Percentiles rank a stretch among this genome's conserved stretches.
Evolutionary conservation across 352 stramenopile species (phyloP).

Genomic region (Pythium aristosporum): DNA sequence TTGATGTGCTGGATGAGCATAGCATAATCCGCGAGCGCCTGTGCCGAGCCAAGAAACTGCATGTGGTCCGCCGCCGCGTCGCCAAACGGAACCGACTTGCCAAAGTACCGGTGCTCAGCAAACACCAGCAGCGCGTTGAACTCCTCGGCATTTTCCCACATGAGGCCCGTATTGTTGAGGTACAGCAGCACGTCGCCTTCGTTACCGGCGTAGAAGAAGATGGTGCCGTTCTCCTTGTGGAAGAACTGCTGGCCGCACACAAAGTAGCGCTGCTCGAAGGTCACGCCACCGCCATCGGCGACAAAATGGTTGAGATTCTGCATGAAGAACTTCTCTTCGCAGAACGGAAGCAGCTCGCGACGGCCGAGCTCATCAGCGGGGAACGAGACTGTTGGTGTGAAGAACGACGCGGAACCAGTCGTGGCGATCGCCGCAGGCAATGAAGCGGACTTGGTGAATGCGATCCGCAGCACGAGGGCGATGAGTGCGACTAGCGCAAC

Average conservation of each 20-base stretch:
- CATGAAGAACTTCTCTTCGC: slow-evolving; percentile 42
- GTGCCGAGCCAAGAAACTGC: slow-evolving; percentile 77
- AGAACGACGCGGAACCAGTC: not conserved
- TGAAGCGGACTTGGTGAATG: not conserved
- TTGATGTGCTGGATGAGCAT: slow-evolving; percentile 55
- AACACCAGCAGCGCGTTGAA: slow-evolving; percentile 74
- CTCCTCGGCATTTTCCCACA: slow-evolving; percentile 66
- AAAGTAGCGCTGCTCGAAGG: slow-evolving; percentile 67
- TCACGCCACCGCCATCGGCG: slow-evolving; percentile 21
- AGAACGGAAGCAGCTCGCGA: slow-evolving; percentile 41
- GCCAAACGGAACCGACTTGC: slow-evolving; percentile 62
- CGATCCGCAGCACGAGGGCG: slow-evolving; percentile 5
- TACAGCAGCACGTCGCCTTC: slow-evolving; percentile 68
- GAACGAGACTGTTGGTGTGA: slow-evolving; percentile 24
- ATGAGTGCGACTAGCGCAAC: slow-evolving; percentile 13
- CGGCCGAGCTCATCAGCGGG: slow-evolving; percentile 15
- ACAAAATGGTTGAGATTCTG: slow-evolving; percentile 56
- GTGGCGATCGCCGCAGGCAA: not conserved
- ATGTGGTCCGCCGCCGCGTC: slow-evolving; percentile 52
- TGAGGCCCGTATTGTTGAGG: slow-evolving; percentile 68
- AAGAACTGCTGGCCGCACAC: slow-evolving; percentile 58
- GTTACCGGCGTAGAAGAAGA: slow-evolving; percentile 79
- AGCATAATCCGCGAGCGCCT: slow-evolving; percentile 79
- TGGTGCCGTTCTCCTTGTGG: slow-evolving; percentile 37
- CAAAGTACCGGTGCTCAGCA: slow-evolving; percentile 78